Base-by-base conservation (phyloP, 805 yeast genomes). In the Saturnispora sanitii region DNA sequence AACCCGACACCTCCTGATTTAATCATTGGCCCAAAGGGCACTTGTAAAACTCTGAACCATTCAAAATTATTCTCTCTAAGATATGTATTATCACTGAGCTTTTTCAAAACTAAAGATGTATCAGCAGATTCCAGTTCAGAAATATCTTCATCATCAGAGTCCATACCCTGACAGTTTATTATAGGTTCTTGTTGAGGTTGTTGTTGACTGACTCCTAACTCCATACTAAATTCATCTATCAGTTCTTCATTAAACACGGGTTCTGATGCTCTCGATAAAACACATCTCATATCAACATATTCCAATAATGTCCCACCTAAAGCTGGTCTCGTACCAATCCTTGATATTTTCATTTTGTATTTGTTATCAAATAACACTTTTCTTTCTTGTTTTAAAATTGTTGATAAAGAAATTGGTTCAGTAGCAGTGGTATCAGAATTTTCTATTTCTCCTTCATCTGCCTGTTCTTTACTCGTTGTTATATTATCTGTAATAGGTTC, bases 241-340 rank as follows among this genome's bases (percentile, higher is more conserved):
- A 49, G 51, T 35, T 30, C 53, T 51, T 54, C 64, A 44, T 54
- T 58, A 44, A 50, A 52, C 35, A 54, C 63, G 33, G 73, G 73
- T 44, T 58, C 62, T 44, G 65, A 66, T 12, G 60, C 56, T 50
- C 70, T 72, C 33, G 58, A 52, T 42, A 74, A 50, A 33, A 70
- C 57, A 13, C 79, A 60, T 35, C 85, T 60, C 30, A 69, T 66
- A 41, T 70, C 67, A 9, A 78, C 53, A 40, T 60, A 65, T 40
- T 70, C 72, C 9, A 73, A 65, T 81, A 83, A 75, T 8, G 64
- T 51, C 3, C 70, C 44, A 0, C 83, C 84, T 33, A 77, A 55
- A 15, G 77, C 71, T 3, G 84, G 80, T 1, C 71, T 57, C 1
- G 64, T 59, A 18, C 53, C 53, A 20, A 56, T 58, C 23, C 54